A percentile compares a stretch with the other conserved stretches of the same genome.
phyloP scores from a whole-genome alignment of 176 grass and related monocot species.

The Eleusine indica region DNA sequence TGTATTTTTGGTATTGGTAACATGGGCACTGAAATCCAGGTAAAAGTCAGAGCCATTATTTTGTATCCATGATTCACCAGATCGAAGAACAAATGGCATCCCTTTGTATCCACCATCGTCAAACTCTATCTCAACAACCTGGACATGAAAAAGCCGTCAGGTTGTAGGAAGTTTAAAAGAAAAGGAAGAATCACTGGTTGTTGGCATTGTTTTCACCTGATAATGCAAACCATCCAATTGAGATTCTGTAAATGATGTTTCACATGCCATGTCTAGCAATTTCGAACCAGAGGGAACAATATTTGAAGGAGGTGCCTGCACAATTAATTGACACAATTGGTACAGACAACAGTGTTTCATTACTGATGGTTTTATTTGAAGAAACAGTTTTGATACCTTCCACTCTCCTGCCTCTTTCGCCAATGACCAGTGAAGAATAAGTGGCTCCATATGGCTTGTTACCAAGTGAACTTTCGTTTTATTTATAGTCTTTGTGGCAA shows the following conservation, averaged over 20 bases:
- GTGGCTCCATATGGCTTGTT: conserved; percentile 64
- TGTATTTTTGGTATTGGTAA: conserved; percentile 54
- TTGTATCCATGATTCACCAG: conserved; percentile 84
- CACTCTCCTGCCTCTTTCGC: conserved; percentile 70
- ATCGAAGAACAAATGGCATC: conserved; percentile 83
- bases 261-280: conserved; percentile 71
- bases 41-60: conserved; percentile 89
- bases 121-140: conserved; percentile 88
- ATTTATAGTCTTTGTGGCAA: conserved; percentile 55
- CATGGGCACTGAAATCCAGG: conserved; percentile 59
- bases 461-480: conserved; percentile 81
- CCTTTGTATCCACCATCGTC: conserved; percentile 65
- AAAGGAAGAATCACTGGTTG: conserved; percentile 23
- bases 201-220: conserved; percentile 56
- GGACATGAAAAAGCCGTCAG: conserved; percentile 34
- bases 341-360: conserved; percentile 27
- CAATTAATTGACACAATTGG: conserved; percentile 34
- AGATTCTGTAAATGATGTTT: conserved; percentile 67
- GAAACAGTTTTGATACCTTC: conserved; percentile 53
- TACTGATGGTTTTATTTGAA: background rate
- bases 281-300: conserved; percentile 69
- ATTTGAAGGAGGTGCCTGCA: conserved; percentile 72
- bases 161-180: conserved; percentile 27
- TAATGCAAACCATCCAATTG: conserved; percentile 61
- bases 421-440: conserved; percentile 93